Base-by-base conservation (phyloP, 163 green algal genomes). In the Prototheca cutis region DNA sequence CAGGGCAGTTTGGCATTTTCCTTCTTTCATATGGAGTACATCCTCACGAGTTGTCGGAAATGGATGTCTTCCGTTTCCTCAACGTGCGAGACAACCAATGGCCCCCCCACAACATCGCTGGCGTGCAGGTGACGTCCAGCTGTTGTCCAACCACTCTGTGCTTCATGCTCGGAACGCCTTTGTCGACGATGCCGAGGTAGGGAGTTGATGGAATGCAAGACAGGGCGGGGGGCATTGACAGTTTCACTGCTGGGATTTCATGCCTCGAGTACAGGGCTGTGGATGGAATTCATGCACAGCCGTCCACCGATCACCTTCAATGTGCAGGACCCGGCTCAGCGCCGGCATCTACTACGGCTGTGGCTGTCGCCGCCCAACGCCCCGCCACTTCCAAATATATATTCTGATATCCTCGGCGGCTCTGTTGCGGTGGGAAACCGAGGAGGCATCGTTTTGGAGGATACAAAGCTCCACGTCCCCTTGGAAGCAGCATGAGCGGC, bases 51-150 rank as follows among this genome's bases (percentile, higher is more conserved):
- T n/a, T n/a, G n/a, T n/a, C n/a, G n/a, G n/a, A n/a, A n/a, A n/a
- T n/a, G n/a, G n/a, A n/a, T n/a, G n/a, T n/a, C n/a, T n/a, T n/a
- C n/a, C n/a, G n/a, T n/a, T n/a, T n/a, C n/a, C n/a, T n/a, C n/a
- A n/a, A n/a, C n/a, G n/a, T n/a, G n/a, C n/a, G n/a, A n/a, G n/a
- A n/a, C n/a, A n/a, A n/a, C n/a, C n/a, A n/a, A n/a, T n/a, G n/a
- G n/a, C n/a, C n/a, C n/a, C n/a, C n/a, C n/a, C n/a, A n/a, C n/a
- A n/a, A n/a, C n/a, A n/a, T n/a, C n/a, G n/a, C n/a, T n/a, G n/a
- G n/a, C n/a, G 87, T 70, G 77, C 83, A 0, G 87, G 87, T 0
- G 87, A 95, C 68, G 78, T 95, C 34, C 84, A 93, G 77, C 73
- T 94, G 56, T 70, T 95, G 28, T 76, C 67, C 78, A 95, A 93